These are phyloP conservation scores for Suillus tomentosus DNA, from an alignment of 768 basidiomycete genomes.

Conservation along the genomic window DNA sequence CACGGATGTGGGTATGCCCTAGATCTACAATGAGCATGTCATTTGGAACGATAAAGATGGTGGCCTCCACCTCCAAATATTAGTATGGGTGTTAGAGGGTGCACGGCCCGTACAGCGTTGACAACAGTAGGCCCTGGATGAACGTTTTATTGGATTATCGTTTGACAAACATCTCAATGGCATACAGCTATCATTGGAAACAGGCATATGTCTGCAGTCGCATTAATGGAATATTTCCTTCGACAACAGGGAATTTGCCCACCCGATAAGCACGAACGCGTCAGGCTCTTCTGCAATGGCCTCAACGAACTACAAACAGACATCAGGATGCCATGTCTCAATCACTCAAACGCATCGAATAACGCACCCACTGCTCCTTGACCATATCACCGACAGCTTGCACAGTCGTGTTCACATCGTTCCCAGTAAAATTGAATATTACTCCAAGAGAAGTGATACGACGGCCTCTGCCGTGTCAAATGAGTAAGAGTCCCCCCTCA, in stretches of 20 bases:
- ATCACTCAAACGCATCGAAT: not conserved
- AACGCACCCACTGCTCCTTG: slow-evolving; percentile 70
- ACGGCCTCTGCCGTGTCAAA: slow-evolving; percentile 48
- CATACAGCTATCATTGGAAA: slow-evolving; percentile 64
- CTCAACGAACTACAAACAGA: slow-evolving; percentile 58
- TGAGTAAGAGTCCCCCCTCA: not conserved
- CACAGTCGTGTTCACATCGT: slow-evolving; percentile 71
- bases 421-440: slow-evolving; percentile 73
- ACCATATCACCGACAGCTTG: slow-evolving; percentile 76
- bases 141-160: not conserved
- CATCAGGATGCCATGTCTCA: not conserved
- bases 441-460: slow-evolving; percentile 81
- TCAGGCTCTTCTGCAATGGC: slow-evolving; percentile 83
- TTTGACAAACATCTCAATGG: not conserved
- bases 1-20: slow-evolving; percentile 79
- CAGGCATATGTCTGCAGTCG: slow-evolving; percentile 80
- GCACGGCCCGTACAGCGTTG: slow-evolving; percentile 70
- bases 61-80: slow-evolving; percentile 67
- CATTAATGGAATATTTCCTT: not conserved
- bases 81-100: slow-evolving; percentile 75
- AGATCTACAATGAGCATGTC: slow-evolving; percentile 1
- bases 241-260: slow-evolving; percentile 17
- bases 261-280: slow-evolving; percentile 76
- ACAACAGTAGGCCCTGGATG: slow-evolving; percentile 68
- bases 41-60: not conserved